phyloP scores from a whole-genome alignment of 106 monocot genomes.

The Acorus calamus region DNA sequence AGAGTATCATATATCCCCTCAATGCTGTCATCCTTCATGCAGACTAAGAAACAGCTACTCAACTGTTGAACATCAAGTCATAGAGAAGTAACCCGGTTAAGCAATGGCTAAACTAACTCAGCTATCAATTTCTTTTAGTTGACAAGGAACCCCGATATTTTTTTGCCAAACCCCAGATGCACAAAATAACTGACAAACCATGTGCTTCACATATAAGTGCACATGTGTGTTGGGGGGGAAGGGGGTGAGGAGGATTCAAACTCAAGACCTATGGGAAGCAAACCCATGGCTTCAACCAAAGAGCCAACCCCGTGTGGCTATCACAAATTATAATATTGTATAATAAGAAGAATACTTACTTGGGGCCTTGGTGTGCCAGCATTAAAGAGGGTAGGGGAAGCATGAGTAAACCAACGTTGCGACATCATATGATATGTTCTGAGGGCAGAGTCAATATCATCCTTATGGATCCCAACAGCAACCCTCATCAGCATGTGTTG shows the following conservation, averaged over 20 bases:
- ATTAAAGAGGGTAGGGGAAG: neutral
- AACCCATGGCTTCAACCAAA: no score
- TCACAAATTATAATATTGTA: neutral
- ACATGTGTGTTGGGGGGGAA: no score
- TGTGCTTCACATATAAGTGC: no score
- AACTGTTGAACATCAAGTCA: neutral
- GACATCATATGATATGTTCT: slow-evolving; percentile 7
- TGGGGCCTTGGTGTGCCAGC: slow-evolving; percentile 3
- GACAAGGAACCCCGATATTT: no score
- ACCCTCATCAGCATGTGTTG: slow-evolving; percentile 11
- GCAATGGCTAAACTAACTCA: no score
- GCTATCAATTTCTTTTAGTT: no score
- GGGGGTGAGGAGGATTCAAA: no score
- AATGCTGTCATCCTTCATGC: slow-evolving; percentile 3
- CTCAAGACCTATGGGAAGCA: no score
- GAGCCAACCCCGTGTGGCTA: no score
- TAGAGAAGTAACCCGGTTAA: neutral
- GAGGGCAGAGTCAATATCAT: slow-evolving; percentile 1
- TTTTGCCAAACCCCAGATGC: no score
- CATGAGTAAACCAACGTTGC: slow-evolving; percentile 6
- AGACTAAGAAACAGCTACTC: slow-evolving; percentile 2
- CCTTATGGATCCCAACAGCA: slow-evolving; percentile 3
- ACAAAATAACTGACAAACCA: no score
- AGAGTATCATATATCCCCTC: slow-evolving; percentile 19
- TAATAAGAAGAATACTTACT: neutral